A percentile compares a stretch with the other conserved stretches of the same genome.
phyloP scores from a whole-genome alignment of 257 asterid species.

The Solanum pennellii region DNA sequence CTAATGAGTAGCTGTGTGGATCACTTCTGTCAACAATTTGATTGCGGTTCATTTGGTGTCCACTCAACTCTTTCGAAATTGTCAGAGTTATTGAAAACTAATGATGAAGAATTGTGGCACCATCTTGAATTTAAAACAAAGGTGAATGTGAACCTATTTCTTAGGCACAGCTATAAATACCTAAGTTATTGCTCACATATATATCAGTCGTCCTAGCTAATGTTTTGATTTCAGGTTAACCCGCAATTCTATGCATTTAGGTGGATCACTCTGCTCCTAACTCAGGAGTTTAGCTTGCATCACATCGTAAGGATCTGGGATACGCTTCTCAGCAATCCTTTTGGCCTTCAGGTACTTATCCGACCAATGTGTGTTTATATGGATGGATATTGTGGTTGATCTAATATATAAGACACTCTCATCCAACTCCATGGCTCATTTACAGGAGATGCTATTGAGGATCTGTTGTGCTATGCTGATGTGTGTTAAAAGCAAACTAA shows the following conservation, averaged over 20 bases:
- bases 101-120: background rate
- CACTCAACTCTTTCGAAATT: background rate
- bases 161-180: background rate
- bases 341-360: background rate
- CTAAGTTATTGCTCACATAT: background rate
- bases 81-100: background rate
- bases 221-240: background rate
- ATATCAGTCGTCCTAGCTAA: background rate
- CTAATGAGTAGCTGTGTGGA: background rate
- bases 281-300: background rate
- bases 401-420: background rate
- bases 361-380: background rate
- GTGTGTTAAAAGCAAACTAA: background rate
- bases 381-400: background rate
- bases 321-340: background rate
- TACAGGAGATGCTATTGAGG: slow-evolving; percentile 12
- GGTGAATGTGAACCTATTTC: background rate
- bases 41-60: background rate
- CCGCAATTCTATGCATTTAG: background rate
- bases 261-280: background rate
- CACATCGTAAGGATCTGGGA: background rate
- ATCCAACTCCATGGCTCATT: background rate
- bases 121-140: background rate
- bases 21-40: background rate
- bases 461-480: slow-evolving; percentile 17